Evolutionary conservation across 2,329 filamentous ascomycete species (phyloP).

Genomic region (Camillea tinctor): DNA sequence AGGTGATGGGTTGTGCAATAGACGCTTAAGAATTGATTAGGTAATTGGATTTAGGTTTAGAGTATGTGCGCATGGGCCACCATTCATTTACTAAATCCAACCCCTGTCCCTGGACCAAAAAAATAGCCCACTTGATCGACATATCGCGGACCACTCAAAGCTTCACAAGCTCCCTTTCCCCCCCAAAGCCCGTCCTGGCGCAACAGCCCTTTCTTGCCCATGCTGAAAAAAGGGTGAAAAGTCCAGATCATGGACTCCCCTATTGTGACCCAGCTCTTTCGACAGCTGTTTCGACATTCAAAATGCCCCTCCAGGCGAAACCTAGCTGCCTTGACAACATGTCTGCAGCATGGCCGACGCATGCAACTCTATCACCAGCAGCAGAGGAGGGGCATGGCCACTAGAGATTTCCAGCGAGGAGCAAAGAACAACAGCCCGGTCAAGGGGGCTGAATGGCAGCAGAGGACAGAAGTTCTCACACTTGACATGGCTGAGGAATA

Average conservation of each 20-base stretch:
- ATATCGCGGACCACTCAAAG: not conserved
- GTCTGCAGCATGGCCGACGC: slow-evolving; percentile 40
- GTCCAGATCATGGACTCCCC: slow-evolving; percentile 71
- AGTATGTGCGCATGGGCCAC: not conserved
- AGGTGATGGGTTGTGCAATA: too few species aligned
- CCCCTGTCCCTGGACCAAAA: not conserved
- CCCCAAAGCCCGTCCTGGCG: slow-evolving; percentile 13
- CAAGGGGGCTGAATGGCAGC: slow-evolving; percentile 79
- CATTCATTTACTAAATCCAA: not conserved
- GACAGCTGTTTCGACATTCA: slow-evolving; percentile 78
- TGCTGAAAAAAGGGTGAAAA: slow-evolving; percentile 7
- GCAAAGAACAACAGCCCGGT: slow-evolving; percentile 21
- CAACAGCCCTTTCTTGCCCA: slow-evolving; percentile 17
- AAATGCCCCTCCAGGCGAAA: slow-evolving; percentile 57
- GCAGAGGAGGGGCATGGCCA: slow-evolving; percentile 32
- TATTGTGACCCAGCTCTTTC: slow-evolving; percentile 73
- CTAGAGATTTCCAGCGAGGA: slow-evolving; percentile 26
- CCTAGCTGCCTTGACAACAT: slow-evolving; percentile 36
- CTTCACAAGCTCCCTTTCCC: slow-evolving; percentile 7
- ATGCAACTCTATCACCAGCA: slow-evolving; percentile 30
- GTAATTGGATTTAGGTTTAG: too few species aligned
- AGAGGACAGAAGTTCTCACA: slow-evolving; percentile 72
- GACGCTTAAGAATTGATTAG: too few species aligned
- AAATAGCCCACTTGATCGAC: not conserved
- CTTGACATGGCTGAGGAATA: slow-evolving; percentile 79